Evolutionary conservation across 352 stramenopile species (phyloP).

Genomic region (Achlya hypogyna): DNA sequence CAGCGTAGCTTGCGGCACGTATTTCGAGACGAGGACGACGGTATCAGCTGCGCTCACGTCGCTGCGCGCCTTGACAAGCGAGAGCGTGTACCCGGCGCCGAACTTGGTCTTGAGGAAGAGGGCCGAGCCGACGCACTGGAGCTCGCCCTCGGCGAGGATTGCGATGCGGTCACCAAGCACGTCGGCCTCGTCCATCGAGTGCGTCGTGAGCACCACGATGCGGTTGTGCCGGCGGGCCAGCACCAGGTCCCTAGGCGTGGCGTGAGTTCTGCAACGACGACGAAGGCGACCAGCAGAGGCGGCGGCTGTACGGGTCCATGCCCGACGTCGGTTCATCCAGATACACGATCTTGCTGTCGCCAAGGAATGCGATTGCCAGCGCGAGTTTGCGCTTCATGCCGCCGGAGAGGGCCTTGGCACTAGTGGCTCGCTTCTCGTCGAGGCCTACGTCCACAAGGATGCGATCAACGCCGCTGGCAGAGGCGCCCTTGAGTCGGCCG

Average conservation of each 20-base stretch:
- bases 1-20: conserved; percentile 33
- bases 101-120: conserved; percentile 78
- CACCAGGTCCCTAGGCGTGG: conserved; percentile 46
- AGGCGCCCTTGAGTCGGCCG: conserved; percentile 82
- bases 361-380: conserved; percentile 66
- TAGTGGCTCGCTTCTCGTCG: conserved; percentile 68
- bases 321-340: conserved; percentile 88
- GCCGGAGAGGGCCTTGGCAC: conserved; percentile 48
- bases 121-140: conserved; percentile 46
- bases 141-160: conserved; percentile 76
- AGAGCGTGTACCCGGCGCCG: conserved; percentile 70
- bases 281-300: conserved; percentile 17
- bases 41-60: neutral
- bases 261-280: neutral
- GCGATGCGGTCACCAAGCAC: conserved; percentile 84
- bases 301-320: conserved; percentile 89
- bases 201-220: conserved; percentile 81
- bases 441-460: conserved; percentile 88
- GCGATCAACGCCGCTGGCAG: neutral
- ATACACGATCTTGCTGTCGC: conserved; percentile 62
- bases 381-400: conserved; percentile 78
- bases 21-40: conserved; percentile 23
- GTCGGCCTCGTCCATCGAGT: conserved; percentile 91
- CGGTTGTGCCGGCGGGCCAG: conserved; percentile 44
- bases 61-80: conserved; percentile 26